Evolutionary conservation across 2,329 filamentous ascomycete genomes (phyloP), one percentile per base, ranked within the genome.

Genomic region (Alternaria metachromatica): DNA sequence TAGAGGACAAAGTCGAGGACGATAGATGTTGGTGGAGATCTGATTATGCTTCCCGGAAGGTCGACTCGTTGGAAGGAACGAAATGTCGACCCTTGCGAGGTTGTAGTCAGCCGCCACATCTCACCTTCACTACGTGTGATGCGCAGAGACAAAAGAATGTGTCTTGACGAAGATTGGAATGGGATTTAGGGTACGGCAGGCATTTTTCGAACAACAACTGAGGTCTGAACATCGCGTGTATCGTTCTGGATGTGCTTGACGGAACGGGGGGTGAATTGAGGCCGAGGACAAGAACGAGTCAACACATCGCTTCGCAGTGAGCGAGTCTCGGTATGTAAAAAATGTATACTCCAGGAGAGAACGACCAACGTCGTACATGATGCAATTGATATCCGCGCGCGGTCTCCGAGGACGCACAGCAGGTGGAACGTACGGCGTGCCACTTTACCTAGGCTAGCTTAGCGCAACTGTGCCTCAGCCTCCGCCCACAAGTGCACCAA

Each of bases 21-120:
- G 9, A 18, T 0, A 41, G 9, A 1, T 41, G n/a, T 1, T 1
- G n/a, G n/a, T 41, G 9, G 37, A 11, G 0, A 5, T 18, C n/a
- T 18, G 0, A 6, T 10, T 18, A 18, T 41, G 4, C 37, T 41
- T 41, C 37, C 3, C 3, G 9, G n/a, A 41, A 41, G 37, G 9
- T 41, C 37, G 0, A 41, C n/a, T 41, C 0, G 2, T 18, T 41
- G 37, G 37, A 18, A 41, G n/a, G n/a, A 41, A 41, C 37, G n/a
- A 18, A 41, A 41, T 6, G 37, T 18, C 15, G 9, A 41, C n/a
- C 15, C 37, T 41, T 41, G 37, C 37, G 37, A 10, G 37, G 37
- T 41, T 41, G n/a, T 41, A 41, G 37, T 41, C 37, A 41, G 37
- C 37, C 37, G 37, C 37, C 37, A 41, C 37, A 41, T 41, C 37